Base-by-base conservation (phyloP, 192 early-diverging fungal genomes). In the Coemansia sp. region DNA sequence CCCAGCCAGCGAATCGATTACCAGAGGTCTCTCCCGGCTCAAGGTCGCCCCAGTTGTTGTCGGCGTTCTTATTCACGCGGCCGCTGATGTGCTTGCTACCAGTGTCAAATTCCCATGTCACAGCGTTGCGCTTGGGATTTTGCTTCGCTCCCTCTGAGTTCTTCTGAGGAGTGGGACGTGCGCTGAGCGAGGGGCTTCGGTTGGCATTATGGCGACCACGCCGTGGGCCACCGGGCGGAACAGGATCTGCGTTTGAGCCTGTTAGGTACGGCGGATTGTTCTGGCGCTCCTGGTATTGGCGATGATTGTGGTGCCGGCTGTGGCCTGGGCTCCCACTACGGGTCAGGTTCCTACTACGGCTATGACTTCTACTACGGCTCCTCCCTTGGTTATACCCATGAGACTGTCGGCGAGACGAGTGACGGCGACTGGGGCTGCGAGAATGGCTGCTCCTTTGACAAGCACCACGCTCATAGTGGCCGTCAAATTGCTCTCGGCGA, bases 121-220 rank as follows among this genome's bases (percentile, higher is more conserved):
- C 20, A 6, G 34, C 6, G 15, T 2, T 13, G 29, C 8, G 38
- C 7, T 24, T 38, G 22, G n/a, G 2, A 3, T 20, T 34, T 38
- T 15, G 36, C 61, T 40, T 42, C 9, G 61, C 20, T 4, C 9
- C n/a, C 61, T 41, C 61, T 2, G 31, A 13, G 61, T 24, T 20
- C 36, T 24, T 38, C 6, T 33, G 59, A 1, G 33, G 59, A 55
- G 8, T 31, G 24, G 59, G 59, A 6, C 0, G 31, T 36, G 33
- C n/a, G 8, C 36, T 13, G 8, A 38, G 61, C 38, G 36, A 63
- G 36, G 38, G 9, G 38, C 9, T 42, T 41, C 38, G 61, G n/a
- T 41, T 18, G 38, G 61, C 61, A 22, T 63, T 41, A 38, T 24
- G 8, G 61, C 31, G 57, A 60, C 36, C 61, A 42, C 38, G 61